A percentile compares a stretch with the other conserved stretches of the same genome.
phyloP scores from a whole-genome alignment of 108 stramenopile genomes.

The Parmales sp. region DNA sequence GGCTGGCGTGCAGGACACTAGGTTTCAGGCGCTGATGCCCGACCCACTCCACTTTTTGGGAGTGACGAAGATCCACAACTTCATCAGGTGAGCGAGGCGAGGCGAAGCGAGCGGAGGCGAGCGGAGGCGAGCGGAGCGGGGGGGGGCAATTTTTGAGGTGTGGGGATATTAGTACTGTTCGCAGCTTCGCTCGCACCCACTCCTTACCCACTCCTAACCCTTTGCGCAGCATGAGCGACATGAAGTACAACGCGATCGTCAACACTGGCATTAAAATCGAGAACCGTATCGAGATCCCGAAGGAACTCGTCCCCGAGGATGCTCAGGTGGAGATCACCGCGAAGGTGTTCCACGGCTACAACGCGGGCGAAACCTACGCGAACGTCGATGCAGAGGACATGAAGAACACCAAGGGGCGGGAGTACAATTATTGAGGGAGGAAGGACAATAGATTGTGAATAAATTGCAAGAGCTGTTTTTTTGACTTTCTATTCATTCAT shows the following conservation, averaged over 20 bases:
- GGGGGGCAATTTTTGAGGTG: no score
- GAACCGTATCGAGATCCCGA: conserved; percentile 95
- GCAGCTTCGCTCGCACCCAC: no score
- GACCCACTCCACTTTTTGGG: conserved; percentile 92
- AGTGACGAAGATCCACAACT: conserved; percentile 89
- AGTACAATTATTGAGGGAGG: conserved; percentile 49
- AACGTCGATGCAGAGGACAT: conserved; percentile 69
- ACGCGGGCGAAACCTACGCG: conserved; percentile 81
- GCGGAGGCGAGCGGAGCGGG: no score
- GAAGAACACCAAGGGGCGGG: conserved; percentile 77
- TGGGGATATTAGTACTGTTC: no score
- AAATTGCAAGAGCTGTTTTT: no score
- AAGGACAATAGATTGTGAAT: background rate
- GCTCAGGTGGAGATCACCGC: conserved; percentile 98
- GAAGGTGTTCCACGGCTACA: conserved; percentile 97
- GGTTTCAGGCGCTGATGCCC: conserved; percentile 96
- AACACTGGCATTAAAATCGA: conserved; percentile 90
- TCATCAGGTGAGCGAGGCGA: no score
- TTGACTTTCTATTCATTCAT: no score
- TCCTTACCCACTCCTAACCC: no score
- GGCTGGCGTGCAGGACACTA: conserved; percentile 87
- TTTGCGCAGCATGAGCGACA: conserved; percentile 97
- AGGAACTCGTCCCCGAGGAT: conserved; percentile 89
- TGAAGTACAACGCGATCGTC: conserved; percentile 99
- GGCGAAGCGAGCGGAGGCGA: no score